Base-by-base conservation (phyloP, 2,329 filamentous ascomycete species). In the Aspergillus floridensis region DNA sequence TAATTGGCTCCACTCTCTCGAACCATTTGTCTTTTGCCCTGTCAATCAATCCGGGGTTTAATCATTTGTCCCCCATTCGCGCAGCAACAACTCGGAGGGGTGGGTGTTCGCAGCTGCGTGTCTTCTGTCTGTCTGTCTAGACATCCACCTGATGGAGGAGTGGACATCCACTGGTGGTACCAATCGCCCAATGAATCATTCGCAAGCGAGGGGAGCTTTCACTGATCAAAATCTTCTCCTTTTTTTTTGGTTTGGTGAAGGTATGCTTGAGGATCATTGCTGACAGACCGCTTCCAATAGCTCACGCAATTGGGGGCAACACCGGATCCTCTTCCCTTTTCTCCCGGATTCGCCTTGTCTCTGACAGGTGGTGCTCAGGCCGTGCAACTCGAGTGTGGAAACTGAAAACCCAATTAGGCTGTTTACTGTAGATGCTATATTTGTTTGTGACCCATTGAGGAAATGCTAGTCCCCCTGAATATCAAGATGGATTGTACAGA, bases 31-130 rank as follows among this genome's bases (percentile, higher is more conserved):
- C n/a, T 31, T 31, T 2, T 10, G 52, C 35, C 52, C 51, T 54
- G 35, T 54, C 52, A 46, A 31, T 54, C 52, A 46, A 31, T 54
- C 52, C 38, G 38, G 51, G 51, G 51, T 31, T 22, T n/a, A 16
- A 10, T 24, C 35, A 10, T 16, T 24, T 29, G 26, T 29, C 26
- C 26, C 26, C 26, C 52, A 31, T 29, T 47, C 26, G 11, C 32
- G 32, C 38, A 44, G 16, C 26, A 16, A 16, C 14, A 44, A 44
- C 14, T 19, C 38, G 1, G 38, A 44, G 14, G 38, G 1, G 38
- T 19, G 14, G 38, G 32, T 16, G 38, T 44, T 44, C 16, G 38
- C 38, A 44, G 38, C 32, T 35, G 14, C 14, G 32, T 35, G 32
- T 35, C 12, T 10, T 35, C 32, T 35, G 26, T 29, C 26, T 29